Conservation (phyloP, 1,284 basidiomycete species). For the Moniliophthora roreri region DNA sequence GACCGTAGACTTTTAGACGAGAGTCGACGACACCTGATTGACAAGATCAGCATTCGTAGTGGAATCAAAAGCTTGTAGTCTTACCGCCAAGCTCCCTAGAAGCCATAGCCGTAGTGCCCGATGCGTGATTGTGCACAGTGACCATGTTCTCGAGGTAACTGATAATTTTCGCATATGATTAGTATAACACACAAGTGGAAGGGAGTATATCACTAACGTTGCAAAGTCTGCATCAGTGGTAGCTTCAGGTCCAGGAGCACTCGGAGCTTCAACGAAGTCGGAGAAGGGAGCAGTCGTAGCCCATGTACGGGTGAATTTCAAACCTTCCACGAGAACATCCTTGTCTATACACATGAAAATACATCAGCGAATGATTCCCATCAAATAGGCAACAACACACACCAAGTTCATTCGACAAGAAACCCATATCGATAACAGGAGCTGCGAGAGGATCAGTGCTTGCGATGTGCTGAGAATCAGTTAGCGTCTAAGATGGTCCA, state of each 20-base stretch:
- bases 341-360: not conserved
- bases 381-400: not conserved
- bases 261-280: not conserved
- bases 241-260: not conserved
- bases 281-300: not conserved
- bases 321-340: not conserved
- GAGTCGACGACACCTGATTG: slow-evolving; percentile 31
- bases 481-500: too few species aligned
- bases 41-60: not conserved
- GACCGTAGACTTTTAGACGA: slow-evolving; percentile 30
- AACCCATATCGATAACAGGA: slow-evolving; percentile 37
- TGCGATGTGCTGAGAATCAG: slow-evolving; percentile 27
- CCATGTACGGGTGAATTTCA: slow-evolving; percentile 1
- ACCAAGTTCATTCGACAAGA: slow-evolving; percentile 25
- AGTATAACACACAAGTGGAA: not conserved
- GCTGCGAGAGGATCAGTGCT: slow-evolving; percentile 31
- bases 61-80: not conserved
- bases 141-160: not conserved
- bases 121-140: slow-evolving; percentile 8
- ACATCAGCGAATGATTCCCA: not conserved
- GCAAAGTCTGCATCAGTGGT: not conserved
- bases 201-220: not conserved
- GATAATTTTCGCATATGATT: not conserved
- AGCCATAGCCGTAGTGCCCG: slow-evolving; percentile 28
- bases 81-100: slow-evolving; percentile 24